Conservation (phyloP, 2,329 filamentous ascomycete species). For the Fusarium neocosmosporiellum region DNA sequence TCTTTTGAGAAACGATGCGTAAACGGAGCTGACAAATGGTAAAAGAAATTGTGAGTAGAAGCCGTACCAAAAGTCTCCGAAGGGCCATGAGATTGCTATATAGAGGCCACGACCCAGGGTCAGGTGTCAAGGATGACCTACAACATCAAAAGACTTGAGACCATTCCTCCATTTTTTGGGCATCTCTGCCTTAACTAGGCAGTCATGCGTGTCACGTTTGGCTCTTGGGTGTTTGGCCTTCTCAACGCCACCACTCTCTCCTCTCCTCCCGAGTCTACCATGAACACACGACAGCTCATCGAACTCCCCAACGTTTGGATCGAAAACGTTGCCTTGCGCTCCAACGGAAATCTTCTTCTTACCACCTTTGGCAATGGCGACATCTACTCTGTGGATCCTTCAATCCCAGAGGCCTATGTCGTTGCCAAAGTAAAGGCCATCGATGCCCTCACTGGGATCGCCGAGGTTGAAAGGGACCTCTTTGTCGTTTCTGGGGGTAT, state of each 20-base stretch:
- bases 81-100: background rate
- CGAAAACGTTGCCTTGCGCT: conserved; percentile 4
- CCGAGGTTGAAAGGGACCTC: background rate
- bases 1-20: background rate
- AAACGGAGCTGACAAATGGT: background rate
- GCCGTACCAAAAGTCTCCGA: background rate
- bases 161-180: too few species aligned
- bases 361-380: background rate
- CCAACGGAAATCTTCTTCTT: conserved; percentile 11
- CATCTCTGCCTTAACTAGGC: too few species aligned
- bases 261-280: background rate
- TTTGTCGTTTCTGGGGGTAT: background rate
- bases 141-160: too few species aligned
- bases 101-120: too few species aligned
- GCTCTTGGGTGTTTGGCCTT: background rate
- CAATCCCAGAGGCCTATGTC: too few species aligned
- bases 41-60: background rate
- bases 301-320: conserved; percentile 4
- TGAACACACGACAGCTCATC: background rate
- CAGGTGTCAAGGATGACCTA: background rate
- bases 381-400: background rate
- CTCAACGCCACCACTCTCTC: background rate
- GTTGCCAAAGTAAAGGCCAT: background rate
- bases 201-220: background rate
- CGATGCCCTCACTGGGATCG: conserved; percentile 3